Base-by-base conservation (phyloP, 306 rosid genomes). In the Cucumis cinereus region DNA sequence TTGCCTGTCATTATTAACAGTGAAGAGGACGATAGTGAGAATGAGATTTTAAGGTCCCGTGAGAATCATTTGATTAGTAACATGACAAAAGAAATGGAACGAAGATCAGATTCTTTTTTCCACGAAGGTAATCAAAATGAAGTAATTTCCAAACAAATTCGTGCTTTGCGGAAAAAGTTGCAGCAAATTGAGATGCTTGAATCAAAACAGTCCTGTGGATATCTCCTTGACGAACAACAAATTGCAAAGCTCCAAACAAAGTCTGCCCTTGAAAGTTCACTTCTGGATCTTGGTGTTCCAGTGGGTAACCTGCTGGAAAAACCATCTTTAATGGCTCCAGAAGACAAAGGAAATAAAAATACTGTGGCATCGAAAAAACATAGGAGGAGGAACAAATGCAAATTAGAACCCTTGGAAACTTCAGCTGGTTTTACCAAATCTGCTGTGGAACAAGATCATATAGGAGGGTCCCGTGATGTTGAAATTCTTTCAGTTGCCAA, bases 181-280 rank as follows among this genome's bases (percentile, higher is more conserved):
- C 98, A 93, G 90, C 98, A 91, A 85, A 91, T 90, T 86, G 97
- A 90, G 82, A 90, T 93, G 96, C 98, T 93, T 33, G 94, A 93
- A 86, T 90, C 77, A 30, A 93, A 93, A 86, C 96, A 86, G 84
- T 84, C 88, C 23, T 80, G 58, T 53, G 98, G 96, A 72, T 78
- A 81, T 86, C 79, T 81, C 83, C 98, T 93, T 2, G 98, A 93
- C 81, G 92, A 85, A 78, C 98, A 93, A 80, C 98, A 93, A 90
- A 82, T 91, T 74, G 83, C 92, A 58, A 93, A 93, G 90, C 97
- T 93, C 80, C 83, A 85, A 80, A 87, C 93, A 0, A 89, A 85
- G 82, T 53, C 78, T 17, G 84, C 66, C 64, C 87, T 94, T 10
- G 87, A 91, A 86, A 86, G 85, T 76, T 90, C 90, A 4, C 98